A percentile compares a stretch with the other conserved stretches of the same genome.
These are phyloP conservation scores for Quambalaria eucalypti DNA, from an alignment of 1,284 basidiomycete genomes.

Conservation along the genomic window DNA sequence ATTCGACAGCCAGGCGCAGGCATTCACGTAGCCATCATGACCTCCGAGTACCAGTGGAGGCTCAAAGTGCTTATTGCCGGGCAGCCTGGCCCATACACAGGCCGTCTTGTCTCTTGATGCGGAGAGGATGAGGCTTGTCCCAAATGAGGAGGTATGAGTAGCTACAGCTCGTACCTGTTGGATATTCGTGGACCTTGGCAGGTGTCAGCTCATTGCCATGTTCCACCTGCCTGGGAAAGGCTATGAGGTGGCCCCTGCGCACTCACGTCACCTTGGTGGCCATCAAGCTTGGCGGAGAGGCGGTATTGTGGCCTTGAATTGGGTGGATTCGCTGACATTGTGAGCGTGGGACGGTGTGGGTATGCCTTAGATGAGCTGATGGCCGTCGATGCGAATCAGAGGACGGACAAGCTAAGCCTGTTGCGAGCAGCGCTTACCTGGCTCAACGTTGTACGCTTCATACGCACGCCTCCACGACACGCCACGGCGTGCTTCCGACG, in stretches of 20 bases:
- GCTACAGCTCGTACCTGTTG: slow-evolving; percentile 26
- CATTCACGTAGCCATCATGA: slow-evolving; percentile 41
- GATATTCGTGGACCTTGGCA: not conserved
- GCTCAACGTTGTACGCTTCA: too few species aligned
- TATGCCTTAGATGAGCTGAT: too few species aligned
- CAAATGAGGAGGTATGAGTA: slow-evolving; percentile 10
- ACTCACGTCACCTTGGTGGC: slow-evolving; percentile 33
- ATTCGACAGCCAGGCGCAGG: slow-evolving; percentile 21
- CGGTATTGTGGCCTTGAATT: too few species aligned
- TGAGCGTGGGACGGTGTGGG: too few species aligned
- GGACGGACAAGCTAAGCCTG: too few species aligned
- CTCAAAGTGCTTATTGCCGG: slow-evolving; percentile 2
- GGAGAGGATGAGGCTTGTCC: slow-evolving; percentile 20
- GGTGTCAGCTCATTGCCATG: not conserved
- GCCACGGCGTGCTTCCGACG: too few species aligned
- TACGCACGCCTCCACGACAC: too few species aligned
- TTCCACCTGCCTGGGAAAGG: not conserved
- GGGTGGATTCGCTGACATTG: too few species aligned
- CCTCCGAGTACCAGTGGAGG: slow-evolving; percentile 16
- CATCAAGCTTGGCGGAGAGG: slow-evolving; percentile 26
- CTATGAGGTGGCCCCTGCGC: not conserved
- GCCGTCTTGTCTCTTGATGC: slow-evolving; percentile 22
- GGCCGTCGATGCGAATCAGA: too few species aligned
- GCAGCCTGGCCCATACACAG: slow-evolving; percentile 15
- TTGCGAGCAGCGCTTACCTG: too few species aligned